A percentile compares a stretch with the other conserved stretches of the same genome.
These are phyloP conservation scores for Metarhizium brunneum DNA, from an alignment of 2,329 filamentous ascomycete genomes.

Conservation along the genomic window DNA sequence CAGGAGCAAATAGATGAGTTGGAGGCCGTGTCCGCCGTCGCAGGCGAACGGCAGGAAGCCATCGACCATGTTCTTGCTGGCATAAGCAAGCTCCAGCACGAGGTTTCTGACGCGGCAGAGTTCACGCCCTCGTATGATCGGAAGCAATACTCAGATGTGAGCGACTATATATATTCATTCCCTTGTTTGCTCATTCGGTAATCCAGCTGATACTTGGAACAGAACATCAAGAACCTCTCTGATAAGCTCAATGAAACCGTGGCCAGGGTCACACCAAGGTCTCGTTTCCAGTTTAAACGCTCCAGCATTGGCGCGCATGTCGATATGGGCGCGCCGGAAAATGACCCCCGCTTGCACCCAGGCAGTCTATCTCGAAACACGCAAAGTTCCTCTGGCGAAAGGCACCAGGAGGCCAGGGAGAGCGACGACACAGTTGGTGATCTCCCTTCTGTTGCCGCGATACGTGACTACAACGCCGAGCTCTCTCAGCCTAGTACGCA, in stretches of 20 bases:
- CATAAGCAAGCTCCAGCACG: slow-evolving; percentile 71
- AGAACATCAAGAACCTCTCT: slow-evolving; percentile 72
- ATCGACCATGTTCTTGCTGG: slow-evolving; percentile 71
- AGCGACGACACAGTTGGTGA: slow-evolving; percentile 26
- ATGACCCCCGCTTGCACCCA: slow-evolving; percentile 33
- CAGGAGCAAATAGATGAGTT: slow-evolving; percentile 68
- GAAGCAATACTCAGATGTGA: slow-evolving; percentile 71
- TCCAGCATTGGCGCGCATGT: slow-evolving; percentile 22
- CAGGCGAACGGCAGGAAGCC: slow-evolving; percentile 68
- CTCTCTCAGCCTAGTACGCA: slow-evolving; percentile 31
- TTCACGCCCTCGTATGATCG: slow-evolving; percentile 86
- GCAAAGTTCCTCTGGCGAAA: slow-evolving; percentile 11
- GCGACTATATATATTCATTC: slow-evolving; percentile 6
- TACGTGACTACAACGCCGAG: slow-evolving; percentile 48
- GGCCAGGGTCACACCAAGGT: slow-evolving; percentile 59
- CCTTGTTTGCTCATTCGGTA: background rate
- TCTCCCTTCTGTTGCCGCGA: slow-evolving; percentile 26
- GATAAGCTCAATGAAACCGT: slow-evolving; percentile 68
- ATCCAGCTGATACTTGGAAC: background rate
- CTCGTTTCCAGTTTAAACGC: slow-evolving; percentile 72
- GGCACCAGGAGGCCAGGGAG: slow-evolving; percentile 10
- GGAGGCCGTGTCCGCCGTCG: slow-evolving; percentile 49
- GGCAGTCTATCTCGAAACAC: slow-evolving; percentile 22
- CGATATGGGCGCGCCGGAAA: slow-evolving; percentile 32
- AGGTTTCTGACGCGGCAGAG: slow-evolving; percentile 74